Evolutionary conservation across 257 asterid species (phyloP), one percentile per base, ranked within the genome.

Genomic region (Nyctanthes arbortristis): DNA sequence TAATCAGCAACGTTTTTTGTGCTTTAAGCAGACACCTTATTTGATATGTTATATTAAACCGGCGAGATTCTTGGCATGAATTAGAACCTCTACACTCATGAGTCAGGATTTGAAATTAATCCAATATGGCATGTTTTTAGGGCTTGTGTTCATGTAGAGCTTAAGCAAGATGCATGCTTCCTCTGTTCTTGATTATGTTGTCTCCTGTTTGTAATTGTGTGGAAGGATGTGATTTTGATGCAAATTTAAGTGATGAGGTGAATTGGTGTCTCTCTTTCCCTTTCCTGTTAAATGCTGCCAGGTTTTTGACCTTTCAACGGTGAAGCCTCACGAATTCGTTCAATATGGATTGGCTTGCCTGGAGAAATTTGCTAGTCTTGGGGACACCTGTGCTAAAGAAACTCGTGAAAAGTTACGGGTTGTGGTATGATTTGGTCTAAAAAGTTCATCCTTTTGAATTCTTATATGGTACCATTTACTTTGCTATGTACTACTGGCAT

Each of bases 261-360:
- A 67, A 62, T 75, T 66, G 45, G 30, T 52, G 31, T 52, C 31
- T 52, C 54, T 75, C 62, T 35, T 72, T 69, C 60, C 60, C 66
- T 37, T 77, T 54, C 47, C 22, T 60, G 39, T 62, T 27, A 75
- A 67, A 73, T 77, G 29, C 43, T 77, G 36, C 62, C 97, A 94
- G 99, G 97, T 94, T 78, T 94, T 89, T 69, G 99, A 94, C 85
- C 96, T 94, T 61, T 80, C 88, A 55, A 68, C 4, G 7, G 97
- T 94, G 79, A 89, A 88, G 89, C 99, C 99, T 75, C 88, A 91
- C 79, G 96, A 89, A 65, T 94, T 94, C 74, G 99, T 94, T 73
- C 86, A 88, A 75, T 86, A 89, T 73, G 99, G 99, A 66, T 76
- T 94, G 84, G 77, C 83, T 75, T 94, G 99, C 86, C 83, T 94